Base-by-base conservation (phyloP, 768 basidiomycete species). In the Collybia mongolica region DNA sequence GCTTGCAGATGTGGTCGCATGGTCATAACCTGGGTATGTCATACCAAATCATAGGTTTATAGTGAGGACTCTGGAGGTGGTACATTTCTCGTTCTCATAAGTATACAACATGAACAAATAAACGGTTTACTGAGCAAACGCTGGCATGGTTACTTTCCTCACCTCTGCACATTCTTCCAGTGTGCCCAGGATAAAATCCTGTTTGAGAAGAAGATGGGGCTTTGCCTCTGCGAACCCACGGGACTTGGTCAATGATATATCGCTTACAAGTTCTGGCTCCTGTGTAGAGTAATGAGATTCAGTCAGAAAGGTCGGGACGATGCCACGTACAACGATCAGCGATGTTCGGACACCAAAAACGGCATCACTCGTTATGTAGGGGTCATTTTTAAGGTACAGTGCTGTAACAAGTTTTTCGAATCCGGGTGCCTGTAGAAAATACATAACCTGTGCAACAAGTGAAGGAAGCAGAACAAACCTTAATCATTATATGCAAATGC, bases 261-360 rank as follows among this genome's bases (percentile, higher is more conserved):
- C 82, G 1, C 75, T 66, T 23, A 90, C 64, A 15, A 77, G 66
- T 41, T 79, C 69, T 20, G 83, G 67, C 39, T 75, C 74, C 85
- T 86, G 51, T 6, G 14, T 14, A 3, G 42, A 2, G 39, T 6
- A 3, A 24, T 32, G 6, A 32, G 38, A 14, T n/a, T 26, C 6
- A 12, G 43, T 24, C 32, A 4, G 12, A 36, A 40, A 20, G 46
- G 17, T 8, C 8, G 36, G 29, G 35, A 28, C 26, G 9, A 44
- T 35, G 17, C 40, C 7, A 73, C 82, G 44, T 66, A 91, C 90
- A 55, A 90, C 80, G 17, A 92, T 76, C 22, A 94, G 72, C 5
- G 86, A 89, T 42, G 79, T 77, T 66, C 90, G 90, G 19, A 89
- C 90, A 8, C 92, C 90, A 65, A 93, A 92, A 2, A 93, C 89